Base-by-base conservation (phyloP, 2,329 filamentous ascomycete species). In the Eurotiales sp. region DNA sequence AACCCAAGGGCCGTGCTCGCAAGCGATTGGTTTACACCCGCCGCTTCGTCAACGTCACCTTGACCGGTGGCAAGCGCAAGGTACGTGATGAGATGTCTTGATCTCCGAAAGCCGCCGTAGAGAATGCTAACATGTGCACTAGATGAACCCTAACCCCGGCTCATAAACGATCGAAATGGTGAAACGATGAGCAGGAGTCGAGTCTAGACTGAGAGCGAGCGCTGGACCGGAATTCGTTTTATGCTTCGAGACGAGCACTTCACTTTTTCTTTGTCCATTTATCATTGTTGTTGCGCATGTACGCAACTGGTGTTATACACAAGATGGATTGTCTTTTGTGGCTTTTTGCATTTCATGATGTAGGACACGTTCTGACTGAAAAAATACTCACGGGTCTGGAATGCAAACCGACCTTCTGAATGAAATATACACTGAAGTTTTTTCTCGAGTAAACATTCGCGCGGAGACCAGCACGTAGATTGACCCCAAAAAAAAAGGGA, bases 61-160 rank as follows among this genome's bases (percentile, higher is more conserved):
- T 93, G 76, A 91, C 89, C 59, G 89, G 88, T 73, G 90, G 90
- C 78, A 96, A 95, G 89, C 82, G 90, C 77, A 95, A 95, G 88
- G 88, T 90, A 72, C 68, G 80, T 59, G 21, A 11, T 3, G n/a
- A n/a, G n/a, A 34, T 14, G n/a, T 15, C n/a, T 6, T 29, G n/a
- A 8, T 36, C n/a, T 17, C n/a, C 29, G 15, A 19, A 11, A 10
- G 23, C n/a, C 27, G 7, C 25, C 12, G 19, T 12, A 4, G 14
- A 22, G 23, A n/a, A 11, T 34, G 14, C 37, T 51, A 40, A 30
- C 11, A 3, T 29, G 6, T 14, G 6, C 14, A 34, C 10, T 25
- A 54, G 52, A 54, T 54, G 52, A 54, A 54, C 52, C 52, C 52
- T 21, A 54, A 49, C 39, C 52, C 52, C 23, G 43, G 52, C 52